phyloP scores from a whole-genome alignment of 495 filamentous ascomycete genomes.

The Lasiosphaeria ovina region DNA sequence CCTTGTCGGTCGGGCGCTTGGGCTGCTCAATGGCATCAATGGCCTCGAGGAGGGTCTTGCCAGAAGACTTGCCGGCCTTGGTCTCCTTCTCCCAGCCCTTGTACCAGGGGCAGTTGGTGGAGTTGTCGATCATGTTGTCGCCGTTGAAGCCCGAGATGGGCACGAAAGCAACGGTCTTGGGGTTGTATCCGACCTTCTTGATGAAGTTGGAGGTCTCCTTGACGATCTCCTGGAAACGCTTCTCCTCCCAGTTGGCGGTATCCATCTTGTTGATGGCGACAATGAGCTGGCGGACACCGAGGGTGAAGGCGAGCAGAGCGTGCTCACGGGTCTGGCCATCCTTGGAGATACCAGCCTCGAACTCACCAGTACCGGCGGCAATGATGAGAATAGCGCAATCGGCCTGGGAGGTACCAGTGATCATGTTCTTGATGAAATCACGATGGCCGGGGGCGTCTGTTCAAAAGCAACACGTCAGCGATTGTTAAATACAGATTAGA shows the following conservation, averaged over 20 bases:
- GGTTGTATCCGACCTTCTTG: constrained; percentile 99
- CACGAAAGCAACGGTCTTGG: constrained; percentile 96
- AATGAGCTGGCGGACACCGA: constrained; percentile 99
- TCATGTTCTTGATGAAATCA: constrained; percentile 99
- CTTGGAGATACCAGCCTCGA: constrained; percentile 99
- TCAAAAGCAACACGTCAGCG: constrained; percentile 16
- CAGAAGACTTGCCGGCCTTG: constrained; percentile 83
- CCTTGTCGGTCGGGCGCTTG: constrained; percentile 91
- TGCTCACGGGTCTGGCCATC: constrained; percentile 99
- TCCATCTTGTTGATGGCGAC: constrained; percentile 99
- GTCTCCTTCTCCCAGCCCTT: constrained; percentile 99
- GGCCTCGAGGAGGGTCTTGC: constrained; percentile 99
- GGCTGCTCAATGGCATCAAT: constrained; percentile 96
- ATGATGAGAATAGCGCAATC: constrained; percentile 99
- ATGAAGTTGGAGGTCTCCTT: constrained; percentile 99
- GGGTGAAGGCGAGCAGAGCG: constrained; percentile 99
- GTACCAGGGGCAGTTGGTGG: constrained; percentile 98
- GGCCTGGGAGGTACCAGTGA: constrained; percentile 99
- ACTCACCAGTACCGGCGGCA: constrained; percentile 99
- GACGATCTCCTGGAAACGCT: constrained; percentile 97
- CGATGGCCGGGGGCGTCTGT: constrained; percentile 97
- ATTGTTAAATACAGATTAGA: neutral
- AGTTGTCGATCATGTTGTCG: constrained; percentile 97
- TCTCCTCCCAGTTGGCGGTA: constrained; percentile 96
- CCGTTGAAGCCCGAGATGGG: constrained; percentile 99